A percentile compares a stretch with the other conserved stretches of the same genome.
Evolutionary conservation across 176 grass and related monocot genomes (phyloP).

Genomic region (Phyllostachys edulis): DNA sequence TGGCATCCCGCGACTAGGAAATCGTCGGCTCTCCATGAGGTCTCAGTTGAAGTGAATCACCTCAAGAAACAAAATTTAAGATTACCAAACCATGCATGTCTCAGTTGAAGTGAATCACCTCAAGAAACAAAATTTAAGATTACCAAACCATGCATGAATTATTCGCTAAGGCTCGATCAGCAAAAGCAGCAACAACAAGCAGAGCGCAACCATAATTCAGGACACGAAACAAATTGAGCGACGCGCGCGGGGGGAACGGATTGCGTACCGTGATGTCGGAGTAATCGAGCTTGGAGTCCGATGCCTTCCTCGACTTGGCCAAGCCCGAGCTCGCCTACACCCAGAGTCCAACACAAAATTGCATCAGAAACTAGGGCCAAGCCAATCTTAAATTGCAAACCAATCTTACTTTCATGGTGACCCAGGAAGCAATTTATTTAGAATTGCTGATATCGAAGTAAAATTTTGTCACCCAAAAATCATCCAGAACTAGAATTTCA

Average conservation of each 20-base stretch:
- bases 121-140: too few relatives aligned
- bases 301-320: too few relatives aligned
- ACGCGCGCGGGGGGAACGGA: accelerated
- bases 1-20: not conserved
- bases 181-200: not conserved
- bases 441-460: not conserved
- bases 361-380: not conserved
- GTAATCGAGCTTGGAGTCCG: constrained; percentile 21
- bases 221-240: too few relatives aligned
- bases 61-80: not conserved
- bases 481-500: not conserved
- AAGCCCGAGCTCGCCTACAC: constrained; percentile 44
- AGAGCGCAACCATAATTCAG: too few relatives aligned
- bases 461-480: not conserved
- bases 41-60: not conserved
- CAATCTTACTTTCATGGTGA: not conserved
- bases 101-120: too few relatives aligned
- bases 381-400: not conserved
- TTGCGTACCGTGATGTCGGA: too few relatives aligned
- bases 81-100: too few relatives aligned
- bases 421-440: not conserved
- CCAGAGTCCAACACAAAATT: constrained; percentile 14
- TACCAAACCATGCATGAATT: too few relatives aligned
- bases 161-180: too few relatives aligned
- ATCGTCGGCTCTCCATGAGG: not conserved